These are phyloP conservation scores for Coemansia reversa DNA, from an alignment of 192 early-diverging fungal genomes.

Conservation along the genomic window DNA sequence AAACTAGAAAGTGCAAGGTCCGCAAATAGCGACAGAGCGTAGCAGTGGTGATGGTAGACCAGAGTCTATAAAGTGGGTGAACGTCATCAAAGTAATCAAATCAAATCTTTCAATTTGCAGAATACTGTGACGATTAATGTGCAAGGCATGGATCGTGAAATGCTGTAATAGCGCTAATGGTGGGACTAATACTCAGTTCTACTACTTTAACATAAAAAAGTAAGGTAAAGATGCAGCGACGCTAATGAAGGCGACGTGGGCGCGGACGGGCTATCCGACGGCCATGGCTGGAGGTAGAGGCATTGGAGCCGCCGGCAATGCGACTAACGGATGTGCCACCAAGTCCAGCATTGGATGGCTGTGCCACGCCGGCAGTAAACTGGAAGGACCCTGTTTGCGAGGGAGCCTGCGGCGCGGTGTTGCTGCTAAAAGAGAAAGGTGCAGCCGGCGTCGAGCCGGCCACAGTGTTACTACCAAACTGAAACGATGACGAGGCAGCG, in stretches of 20 bases:
- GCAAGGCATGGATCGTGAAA: no score
- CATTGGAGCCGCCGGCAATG: constrained; percentile 41
- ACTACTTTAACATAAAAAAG: constrained; percentile 1
- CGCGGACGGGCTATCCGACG: constrained; percentile 46
- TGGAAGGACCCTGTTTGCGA: constrained; percentile 26
- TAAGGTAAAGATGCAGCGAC: background rate
- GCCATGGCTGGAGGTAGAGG: constrained; percentile 34
- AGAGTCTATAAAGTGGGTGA: background rate
- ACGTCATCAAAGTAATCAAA: constrained; percentile 7
- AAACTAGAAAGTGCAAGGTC: background rate
- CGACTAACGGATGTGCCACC: constrained; percentile 44
- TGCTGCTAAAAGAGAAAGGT: constrained; percentile 42
- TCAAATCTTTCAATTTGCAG: constrained; percentile 1
- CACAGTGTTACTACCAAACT: constrained; percentile 16
- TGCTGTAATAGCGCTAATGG: no score
- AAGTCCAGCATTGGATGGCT: constrained; percentile 39
- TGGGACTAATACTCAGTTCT: background rate
- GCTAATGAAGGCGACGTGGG: constrained; percentile 27
- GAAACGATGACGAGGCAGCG: constrained; percentile 20
- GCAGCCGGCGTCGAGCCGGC: constrained; percentile 13
- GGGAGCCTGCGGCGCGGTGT: constrained; percentile 25
- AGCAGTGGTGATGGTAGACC: background rate
- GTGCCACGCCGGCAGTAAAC: constrained; percentile 31
- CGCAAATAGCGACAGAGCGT: background rate
- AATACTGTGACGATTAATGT: no score